Conservation (phyloP, 768 basidiomycete genomes). For the Hysterangium stoloniferum region DNA sequence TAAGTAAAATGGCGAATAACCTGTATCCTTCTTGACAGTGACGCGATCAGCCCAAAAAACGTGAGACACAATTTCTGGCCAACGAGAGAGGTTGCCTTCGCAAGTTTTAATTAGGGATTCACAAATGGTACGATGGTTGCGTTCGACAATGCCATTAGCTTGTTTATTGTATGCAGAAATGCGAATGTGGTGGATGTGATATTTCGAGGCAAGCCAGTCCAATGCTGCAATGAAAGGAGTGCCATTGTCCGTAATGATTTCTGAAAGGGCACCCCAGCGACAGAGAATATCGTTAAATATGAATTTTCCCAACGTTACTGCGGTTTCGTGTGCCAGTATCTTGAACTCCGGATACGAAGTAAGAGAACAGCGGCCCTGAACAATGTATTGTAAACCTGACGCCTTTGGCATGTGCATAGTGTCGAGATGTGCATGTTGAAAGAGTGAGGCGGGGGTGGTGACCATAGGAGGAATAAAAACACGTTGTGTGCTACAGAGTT, state of each 20-base stretch:
- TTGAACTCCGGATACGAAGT: slow-evolving; percentile 27
- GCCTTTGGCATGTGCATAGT: slow-evolving; percentile 33
- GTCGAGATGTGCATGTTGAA: slow-evolving; percentile 30
- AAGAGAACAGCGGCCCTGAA: slow-evolving; percentile 31
- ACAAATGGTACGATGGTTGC: slow-evolving; percentile 23
- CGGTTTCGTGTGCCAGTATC: slow-evolving; percentile 24
- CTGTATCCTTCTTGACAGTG: slow-evolving; percentile 11
- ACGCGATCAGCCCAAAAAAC: slow-evolving; percentile 17
- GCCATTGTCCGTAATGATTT: slow-evolving; percentile 39
- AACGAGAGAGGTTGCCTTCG: slow-evolving; percentile 25
- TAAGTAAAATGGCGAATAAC: slow-evolving; percentile 19
- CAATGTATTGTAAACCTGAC: slow-evolving; percentile 25
- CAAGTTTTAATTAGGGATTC: slow-evolving; percentile 29
- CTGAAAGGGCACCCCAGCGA: slow-evolving; percentile 30
- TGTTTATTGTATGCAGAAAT: slow-evolving; percentile 37
- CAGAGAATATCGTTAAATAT: slow-evolving; percentile 32
- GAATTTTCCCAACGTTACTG: slow-evolving; percentile 21
- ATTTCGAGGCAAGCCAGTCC: slow-evolving; percentile 19
- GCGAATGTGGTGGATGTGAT: slow-evolving; percentile 30
- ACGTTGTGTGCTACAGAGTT: slow-evolving; percentile 18
- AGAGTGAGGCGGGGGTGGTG: slow-evolving; percentile 18
- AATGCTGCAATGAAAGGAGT: slow-evolving; percentile 22
- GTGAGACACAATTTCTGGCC: slow-evolving; percentile 20
- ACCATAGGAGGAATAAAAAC: slow-evolving; percentile 18
- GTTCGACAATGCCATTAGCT: slow-evolving; percentile 34